Percentiles rank a stretch among this genome's conserved stretches.
phyloP scores from a whole-genome alignment of 2,329 filamentous ascomycete species.

The Apiospora saccharicola region DNA sequence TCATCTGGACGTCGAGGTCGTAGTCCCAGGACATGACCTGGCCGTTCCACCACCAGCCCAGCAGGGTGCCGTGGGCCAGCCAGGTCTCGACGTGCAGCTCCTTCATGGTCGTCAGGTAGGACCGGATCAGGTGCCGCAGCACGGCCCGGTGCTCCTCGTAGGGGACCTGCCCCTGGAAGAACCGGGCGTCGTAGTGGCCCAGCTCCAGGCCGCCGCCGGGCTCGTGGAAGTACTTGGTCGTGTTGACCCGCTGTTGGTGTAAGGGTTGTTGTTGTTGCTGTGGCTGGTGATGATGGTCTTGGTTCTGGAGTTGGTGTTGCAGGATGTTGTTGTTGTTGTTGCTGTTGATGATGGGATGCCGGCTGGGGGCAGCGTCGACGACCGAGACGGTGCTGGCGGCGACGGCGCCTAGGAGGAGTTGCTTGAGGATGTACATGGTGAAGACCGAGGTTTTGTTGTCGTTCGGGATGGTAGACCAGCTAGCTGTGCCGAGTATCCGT shows the following conservation, averaged over 20 bases:
- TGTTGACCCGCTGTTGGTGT: background rate
- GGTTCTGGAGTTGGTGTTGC: background rate
- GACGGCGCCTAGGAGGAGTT: background rate
- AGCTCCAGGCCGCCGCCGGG: slow-evolving; percentile 66
- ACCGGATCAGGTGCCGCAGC: slow-evolving; percentile 73
- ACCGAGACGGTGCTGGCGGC: background rate
- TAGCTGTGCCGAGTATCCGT: background rate
- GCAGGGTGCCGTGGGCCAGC: slow-evolving; percentile 83
- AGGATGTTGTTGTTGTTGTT: background rate
- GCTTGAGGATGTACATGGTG: background rate
- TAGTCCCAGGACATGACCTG: slow-evolving; percentile 84
- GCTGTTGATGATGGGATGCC: background rate
- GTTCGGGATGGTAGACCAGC: background rate
- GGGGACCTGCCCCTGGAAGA: slow-evolving; percentile 67
- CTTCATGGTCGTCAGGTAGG: slow-evolving; percentile 74
- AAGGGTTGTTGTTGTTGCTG: background rate
- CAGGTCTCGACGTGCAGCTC: slow-evolving; percentile 77
- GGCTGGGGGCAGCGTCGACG: slow-evolving; percentile 5
- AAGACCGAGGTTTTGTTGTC: background rate
- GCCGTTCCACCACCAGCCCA: slow-evolving; percentile 91
- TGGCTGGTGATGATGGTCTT: background rate
- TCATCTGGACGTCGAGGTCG: slow-evolving; percentile 84
- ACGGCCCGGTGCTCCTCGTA: slow-evolving; percentile 73
- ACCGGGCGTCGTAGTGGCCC: slow-evolving; percentile 78
- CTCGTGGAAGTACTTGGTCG: slow-evolving; percentile 70